Conservation (phyloP, 75 land plant genomes). For the Pinus tabuliformis region DNA sequence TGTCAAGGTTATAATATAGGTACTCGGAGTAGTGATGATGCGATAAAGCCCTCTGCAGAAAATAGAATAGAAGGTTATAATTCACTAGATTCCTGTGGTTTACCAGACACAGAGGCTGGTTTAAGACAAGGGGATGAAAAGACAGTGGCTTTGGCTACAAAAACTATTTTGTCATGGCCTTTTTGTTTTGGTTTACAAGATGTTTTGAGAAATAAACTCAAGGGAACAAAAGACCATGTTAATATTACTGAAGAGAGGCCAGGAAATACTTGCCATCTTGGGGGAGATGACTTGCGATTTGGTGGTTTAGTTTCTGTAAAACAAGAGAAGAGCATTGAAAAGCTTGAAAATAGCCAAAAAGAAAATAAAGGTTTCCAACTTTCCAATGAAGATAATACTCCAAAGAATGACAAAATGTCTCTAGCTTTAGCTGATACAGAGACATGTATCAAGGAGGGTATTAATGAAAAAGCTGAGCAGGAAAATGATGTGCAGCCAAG, state of each 20-base stretch:
- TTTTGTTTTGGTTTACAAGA: not conserved
- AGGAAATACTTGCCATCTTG: not conserved
- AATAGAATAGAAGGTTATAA: no score
- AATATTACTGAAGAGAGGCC: not conserved
- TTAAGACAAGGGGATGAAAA: conserved; percentile 1
- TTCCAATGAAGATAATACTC: not conserved
- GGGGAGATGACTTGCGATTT: not conserved
- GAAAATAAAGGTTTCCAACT: not conserved
- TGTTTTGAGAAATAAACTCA: not conserved
- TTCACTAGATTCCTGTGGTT: not conserved
- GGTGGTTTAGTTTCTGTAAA: not conserved
- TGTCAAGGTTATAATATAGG: no score
- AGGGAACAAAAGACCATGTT: not conserved
- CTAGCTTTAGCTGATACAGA: not conserved
- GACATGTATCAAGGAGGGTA: not conserved
- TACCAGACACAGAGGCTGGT: not conserved
- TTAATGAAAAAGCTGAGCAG: not conserved
- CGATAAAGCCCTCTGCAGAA: no score
- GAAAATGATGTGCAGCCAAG: conserved; percentile 5
- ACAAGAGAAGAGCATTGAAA: not conserved
- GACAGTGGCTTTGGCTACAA: conserved; percentile 4
- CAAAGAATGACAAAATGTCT: not conserved
- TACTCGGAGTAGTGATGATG: no score
- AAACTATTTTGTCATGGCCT: not conserved
- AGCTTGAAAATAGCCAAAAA: not conserved